Conservation (phyloP, 2,329 filamentous ascomycete genomes). For the Aspergillus felis region DNA sequence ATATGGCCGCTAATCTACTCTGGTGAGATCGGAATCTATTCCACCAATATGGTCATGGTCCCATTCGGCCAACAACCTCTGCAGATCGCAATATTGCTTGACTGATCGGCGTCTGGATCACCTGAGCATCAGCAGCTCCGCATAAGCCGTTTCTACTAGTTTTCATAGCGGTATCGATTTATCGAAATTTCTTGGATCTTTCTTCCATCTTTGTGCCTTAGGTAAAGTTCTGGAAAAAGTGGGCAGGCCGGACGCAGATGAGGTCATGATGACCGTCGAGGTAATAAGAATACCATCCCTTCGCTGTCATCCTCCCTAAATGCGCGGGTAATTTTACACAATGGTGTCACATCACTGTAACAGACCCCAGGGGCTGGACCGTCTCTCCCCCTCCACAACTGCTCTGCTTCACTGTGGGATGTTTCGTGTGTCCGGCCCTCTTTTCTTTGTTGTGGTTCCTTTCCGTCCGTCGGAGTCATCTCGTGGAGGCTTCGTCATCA, state of each 20-base stretch:
- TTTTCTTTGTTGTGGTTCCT: neutral
- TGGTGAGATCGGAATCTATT: neutral
- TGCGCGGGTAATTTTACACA: neutral
- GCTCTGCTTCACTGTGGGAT: neutral
- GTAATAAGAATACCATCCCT: constrained; percentile 1
- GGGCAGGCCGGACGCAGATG: constrained; percentile 4
- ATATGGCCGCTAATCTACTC: neutral
- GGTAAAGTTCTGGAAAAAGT: neutral
- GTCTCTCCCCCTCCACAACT: neutral
- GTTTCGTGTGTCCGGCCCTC: neutral
- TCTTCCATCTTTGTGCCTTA: too few relatives aligned
- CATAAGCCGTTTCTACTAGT: neutral
- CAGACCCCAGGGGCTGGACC: neutral
- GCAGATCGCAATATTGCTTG: too few relatives aligned
- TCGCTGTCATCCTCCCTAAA: neutral
- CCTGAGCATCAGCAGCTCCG: neutral
- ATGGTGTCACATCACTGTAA: neutral
- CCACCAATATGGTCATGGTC: neutral
- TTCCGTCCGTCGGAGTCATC: neutral
- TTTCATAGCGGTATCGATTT: neutral
- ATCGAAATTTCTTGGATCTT: neutral
- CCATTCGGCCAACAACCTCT: neutral
- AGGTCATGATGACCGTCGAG: constrained; percentile 17
- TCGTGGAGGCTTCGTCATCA: neutral
- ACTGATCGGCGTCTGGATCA: neutral